A percentile compares a stretch with the other conserved stretches of the same genome.
These are phyloP conservation scores for Suhomyces sp. DNA, from an alignment of 805 yeast species.

Conservation along the genomic window DNA sequence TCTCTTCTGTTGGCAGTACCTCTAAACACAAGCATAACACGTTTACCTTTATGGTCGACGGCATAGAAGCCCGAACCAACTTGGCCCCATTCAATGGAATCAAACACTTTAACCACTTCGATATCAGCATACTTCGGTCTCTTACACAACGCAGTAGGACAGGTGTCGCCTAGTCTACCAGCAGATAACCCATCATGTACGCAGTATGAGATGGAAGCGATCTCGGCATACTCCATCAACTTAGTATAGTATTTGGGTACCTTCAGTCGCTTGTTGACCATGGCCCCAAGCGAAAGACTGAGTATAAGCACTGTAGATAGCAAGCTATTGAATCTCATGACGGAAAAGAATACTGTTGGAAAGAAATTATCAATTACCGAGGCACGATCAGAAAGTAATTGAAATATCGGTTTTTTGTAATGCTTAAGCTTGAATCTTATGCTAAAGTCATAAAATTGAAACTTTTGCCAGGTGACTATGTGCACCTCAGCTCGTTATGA, in stretches of 20 bases:
- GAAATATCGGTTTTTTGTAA: background rate
- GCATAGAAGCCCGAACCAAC: constrained; percentile 56
- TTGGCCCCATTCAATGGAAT: constrained; percentile 41
- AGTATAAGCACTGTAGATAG: background rate
- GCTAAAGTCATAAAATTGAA: background rate
- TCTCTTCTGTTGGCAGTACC: constrained; percentile 64
- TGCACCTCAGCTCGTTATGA: constrained; percentile 42
- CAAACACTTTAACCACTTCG: constrained; percentile 37
- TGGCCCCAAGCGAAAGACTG: background rate
- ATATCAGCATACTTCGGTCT: constrained; percentile 20
- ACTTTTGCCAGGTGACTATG: background rate
- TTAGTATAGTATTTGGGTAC: constrained; percentile 15
- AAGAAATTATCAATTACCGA: background rate
- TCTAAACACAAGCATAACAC: constrained; percentile 53
- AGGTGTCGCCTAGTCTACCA: constrained; percentile 23
- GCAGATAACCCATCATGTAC: constrained; percentile 25
- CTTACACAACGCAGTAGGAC: constrained; percentile 26
- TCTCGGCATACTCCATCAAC: constrained; percentile 31
- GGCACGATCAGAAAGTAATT: background rate
- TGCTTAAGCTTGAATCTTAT: background rate
- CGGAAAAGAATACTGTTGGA: background rate
- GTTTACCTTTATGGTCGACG: constrained; percentile 41
- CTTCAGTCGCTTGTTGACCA: background rate
- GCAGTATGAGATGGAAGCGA: constrained; percentile 39
- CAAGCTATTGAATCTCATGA: background rate